phyloP scores from a whole-genome alignment of 805 yeast species.

The Wickerhamiella spandovensis region DNA sequence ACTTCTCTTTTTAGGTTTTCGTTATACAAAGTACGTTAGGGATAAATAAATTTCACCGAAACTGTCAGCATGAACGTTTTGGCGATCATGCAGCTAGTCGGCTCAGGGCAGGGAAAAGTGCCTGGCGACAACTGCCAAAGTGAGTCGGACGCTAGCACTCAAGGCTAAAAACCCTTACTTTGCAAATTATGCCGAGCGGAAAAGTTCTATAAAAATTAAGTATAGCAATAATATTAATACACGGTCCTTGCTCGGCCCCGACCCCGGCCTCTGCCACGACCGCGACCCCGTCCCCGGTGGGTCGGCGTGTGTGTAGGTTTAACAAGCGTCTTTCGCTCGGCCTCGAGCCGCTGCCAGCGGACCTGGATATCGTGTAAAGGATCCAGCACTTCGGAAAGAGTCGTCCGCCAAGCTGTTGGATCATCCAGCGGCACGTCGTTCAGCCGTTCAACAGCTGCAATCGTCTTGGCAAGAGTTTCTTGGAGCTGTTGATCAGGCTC shows the following conservation, averaged over 20 bases:
- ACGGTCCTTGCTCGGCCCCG: constrained; percentile 9
- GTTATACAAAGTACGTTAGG: too few species aligned
- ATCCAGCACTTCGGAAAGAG: constrained; percentile 7
- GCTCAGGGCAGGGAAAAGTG: too few species aligned
- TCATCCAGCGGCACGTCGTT: constrained; percentile 10
- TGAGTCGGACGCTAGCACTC: too few species aligned
- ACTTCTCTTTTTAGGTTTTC: too few species aligned
- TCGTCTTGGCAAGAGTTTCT: constrained; percentile 2
- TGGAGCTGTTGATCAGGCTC: constrained; percentile 6
- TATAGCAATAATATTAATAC: neutral
- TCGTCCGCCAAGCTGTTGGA: constrained; percentile 9
- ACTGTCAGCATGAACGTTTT: too few species aligned
- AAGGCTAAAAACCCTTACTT: too few species aligned
- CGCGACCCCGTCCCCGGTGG: constrained; percentile 11
- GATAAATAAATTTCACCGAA: too few species aligned
- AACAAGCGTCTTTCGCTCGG: constrained; percentile 5
- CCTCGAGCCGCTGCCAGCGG: constrained; percentile 12
- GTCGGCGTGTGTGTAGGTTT: constrained; percentile 6
- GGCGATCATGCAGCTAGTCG: too few species aligned
- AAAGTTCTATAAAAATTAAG: neutral
- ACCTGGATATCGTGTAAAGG: constrained; percentile 11
- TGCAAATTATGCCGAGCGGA: too few species aligned
- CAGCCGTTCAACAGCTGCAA: constrained; percentile 7
- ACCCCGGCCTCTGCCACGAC: constrained; percentile 16
- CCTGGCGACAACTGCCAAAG: too few species aligned